Conservation (phyloP, 2,329 filamentous ascomycete genomes). For the Colletotrichum navitas region DNA sequence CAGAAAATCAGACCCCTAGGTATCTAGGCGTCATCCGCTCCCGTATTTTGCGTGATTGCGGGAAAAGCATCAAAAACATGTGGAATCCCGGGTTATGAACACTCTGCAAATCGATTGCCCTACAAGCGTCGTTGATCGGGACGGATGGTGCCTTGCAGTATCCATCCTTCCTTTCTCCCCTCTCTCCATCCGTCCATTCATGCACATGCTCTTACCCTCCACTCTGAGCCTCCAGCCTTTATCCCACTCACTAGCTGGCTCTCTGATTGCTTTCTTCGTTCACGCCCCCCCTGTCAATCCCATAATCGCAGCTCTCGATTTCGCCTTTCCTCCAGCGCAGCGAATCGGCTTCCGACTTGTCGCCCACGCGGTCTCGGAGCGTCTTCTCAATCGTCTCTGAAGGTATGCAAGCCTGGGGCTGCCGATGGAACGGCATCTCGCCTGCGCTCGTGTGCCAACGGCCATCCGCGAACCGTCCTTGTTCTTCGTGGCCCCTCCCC, state of each 20-base stretch:
- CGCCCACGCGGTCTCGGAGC: conserved; percentile 7
- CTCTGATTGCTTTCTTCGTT: conserved; percentile 4
- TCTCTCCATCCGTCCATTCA: no score
- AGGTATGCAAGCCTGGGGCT: conserved; percentile 13
- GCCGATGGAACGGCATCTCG: not conserved
- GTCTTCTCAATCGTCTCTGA: conserved; percentile 3
- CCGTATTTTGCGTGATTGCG: conserved; percentile 6
- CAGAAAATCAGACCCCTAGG: not conserved
- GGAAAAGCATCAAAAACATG: not conserved
- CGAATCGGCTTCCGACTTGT: conserved; percentile 25
- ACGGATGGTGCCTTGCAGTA: conserved; percentile 13
- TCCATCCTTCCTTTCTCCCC: no score
- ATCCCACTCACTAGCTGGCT: not conserved
- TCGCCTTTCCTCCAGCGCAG: not conserved
- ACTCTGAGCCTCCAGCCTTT: conserved; percentile 23
- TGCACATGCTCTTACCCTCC: conserved; percentile 4
- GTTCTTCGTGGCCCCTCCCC: not conserved
- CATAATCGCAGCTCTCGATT: not conserved
- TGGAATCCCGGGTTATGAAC: conserved; percentile 1
- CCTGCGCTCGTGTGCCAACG: conserved; percentile 20
- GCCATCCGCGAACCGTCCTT: not conserved
- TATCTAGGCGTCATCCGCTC: no score
- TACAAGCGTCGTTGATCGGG: not conserved
- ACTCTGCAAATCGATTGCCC: not conserved
- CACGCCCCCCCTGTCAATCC: conserved; percentile 1